These are phyloP conservation scores for Chrysoporthe deuterocubensis DNA, from an alignment of 2,329 filamentous ascomycete genomes.

Conservation along the genomic window DNA sequence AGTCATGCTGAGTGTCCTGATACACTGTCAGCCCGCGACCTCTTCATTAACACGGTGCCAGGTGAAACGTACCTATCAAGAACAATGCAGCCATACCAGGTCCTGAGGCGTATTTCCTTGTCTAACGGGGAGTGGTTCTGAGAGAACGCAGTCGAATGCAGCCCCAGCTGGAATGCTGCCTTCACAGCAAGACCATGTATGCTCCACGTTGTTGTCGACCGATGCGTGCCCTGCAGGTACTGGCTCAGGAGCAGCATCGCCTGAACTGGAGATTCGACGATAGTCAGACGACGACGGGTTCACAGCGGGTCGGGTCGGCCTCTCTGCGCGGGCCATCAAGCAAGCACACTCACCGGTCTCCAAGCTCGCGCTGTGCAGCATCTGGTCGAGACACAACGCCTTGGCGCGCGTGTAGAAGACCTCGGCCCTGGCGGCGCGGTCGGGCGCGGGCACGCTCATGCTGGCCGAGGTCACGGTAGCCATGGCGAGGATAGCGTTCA, in stretches of 20 bases:
- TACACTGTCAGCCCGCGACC: slow-evolving; percentile 1
- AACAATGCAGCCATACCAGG: slow-evolving; percentile 54
- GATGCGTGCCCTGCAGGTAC: slow-evolving; percentile 58
- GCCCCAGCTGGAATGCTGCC: slow-evolving; percentile 54
- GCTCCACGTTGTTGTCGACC: slow-evolving; percentile 57
- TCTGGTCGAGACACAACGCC: slow-evolving; percentile 47
- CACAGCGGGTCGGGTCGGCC: too few species aligned
- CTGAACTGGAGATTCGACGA: slow-evolving; percentile 43
- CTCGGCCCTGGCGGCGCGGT: slow-evolving; percentile 46
- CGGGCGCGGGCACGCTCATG: slow-evolving; percentile 36
- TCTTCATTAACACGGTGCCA: not conserved
- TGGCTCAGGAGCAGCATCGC: slow-evolving; percentile 53
- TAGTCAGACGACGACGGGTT: not conserved
- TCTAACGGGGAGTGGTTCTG: slow-evolving; percentile 44
- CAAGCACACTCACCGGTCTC: slow-evolving; percentile 43
- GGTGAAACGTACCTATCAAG: slow-evolving; percentile 45
- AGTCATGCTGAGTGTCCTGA: slow-evolving; percentile 53
- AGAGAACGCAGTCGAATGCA: slow-evolving; percentile 49
- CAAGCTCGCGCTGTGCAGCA: slow-evolving; percentile 46
- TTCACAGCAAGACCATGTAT: slow-evolving; percentile 57
- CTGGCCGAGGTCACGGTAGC: slow-evolving; percentile 42
- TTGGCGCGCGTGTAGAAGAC: slow-evolving; percentile 50
- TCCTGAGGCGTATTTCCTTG: slow-evolving; percentile 51
- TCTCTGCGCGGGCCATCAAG: too few species aligned
- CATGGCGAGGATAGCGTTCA: slow-evolving; percentile 56